A percentile compares a stretch with the other conserved stretches of the same genome.
These are phyloP conservation scores for Moesziomyces antarcticus DNA, from an alignment of 1,284 basidiomycete genomes.

Conservation along the genomic window DNA sequence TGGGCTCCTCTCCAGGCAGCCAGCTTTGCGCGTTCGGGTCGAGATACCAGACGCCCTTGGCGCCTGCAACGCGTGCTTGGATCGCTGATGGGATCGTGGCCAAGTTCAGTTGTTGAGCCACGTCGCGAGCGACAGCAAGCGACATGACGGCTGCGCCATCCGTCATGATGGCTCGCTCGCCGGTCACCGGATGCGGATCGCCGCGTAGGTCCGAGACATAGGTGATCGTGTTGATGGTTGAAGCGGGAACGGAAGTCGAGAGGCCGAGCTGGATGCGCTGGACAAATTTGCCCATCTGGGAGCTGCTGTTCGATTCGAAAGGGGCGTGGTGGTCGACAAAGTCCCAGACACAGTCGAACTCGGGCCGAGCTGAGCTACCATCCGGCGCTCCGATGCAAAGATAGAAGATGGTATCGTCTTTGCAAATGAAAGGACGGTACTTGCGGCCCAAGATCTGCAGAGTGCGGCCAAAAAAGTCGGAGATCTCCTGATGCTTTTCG, in stretches of 20 bases:
- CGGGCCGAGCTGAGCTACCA: not conserved
- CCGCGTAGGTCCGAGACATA: constrained; percentile 25
- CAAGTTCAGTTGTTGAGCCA: constrained; percentile 16
- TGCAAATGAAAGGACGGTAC: constrained; percentile 52
- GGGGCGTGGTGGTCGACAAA: constrained; percentile 47
- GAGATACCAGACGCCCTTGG: constrained; percentile 52
- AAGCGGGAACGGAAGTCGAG: constrained; percentile 44
- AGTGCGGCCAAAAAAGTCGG: constrained; percentile 13
- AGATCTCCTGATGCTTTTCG: constrained; percentile 33
- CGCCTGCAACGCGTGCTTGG: constrained; percentile 58
- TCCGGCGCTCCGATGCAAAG: constrained; percentile 34
- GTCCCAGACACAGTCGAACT: constrained; percentile 22
- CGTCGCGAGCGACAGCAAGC: constrained; percentile 20
- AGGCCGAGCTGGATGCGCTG: constrained; percentile 58
- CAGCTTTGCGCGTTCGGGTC: constrained; percentile 37
- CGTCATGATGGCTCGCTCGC: constrained; percentile 26
- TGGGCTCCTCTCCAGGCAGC: constrained; percentile 5
- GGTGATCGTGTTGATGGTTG: constrained; percentile 18
- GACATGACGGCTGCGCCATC: constrained; percentile 32
- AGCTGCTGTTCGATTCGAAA: constrained; percentile 29
- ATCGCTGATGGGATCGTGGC: constrained; percentile 36
- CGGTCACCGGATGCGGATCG: constrained; percentile 9
- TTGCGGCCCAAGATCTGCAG: constrained; percentile 37
- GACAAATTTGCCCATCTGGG: constrained; percentile 55
- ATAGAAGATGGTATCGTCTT: constrained; percentile 54